A percentile compares a stretch with the other conserved stretches of the same genome.
Conservation (phyloP, 345 rosid species). For the Geranium rotundifolium region DNA sequence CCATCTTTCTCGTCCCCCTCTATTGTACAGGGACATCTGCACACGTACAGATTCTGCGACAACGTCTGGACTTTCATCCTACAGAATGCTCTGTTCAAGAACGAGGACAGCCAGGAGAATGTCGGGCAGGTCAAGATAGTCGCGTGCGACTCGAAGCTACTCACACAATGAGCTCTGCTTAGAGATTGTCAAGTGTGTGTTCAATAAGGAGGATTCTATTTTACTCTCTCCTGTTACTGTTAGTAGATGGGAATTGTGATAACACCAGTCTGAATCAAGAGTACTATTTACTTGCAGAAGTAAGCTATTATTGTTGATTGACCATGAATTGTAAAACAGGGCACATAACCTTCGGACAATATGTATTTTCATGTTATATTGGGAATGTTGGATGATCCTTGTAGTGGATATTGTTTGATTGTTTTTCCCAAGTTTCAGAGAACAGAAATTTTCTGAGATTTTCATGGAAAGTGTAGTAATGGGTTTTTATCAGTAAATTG, state of each 20-base stretch:
- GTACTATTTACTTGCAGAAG: neutral
- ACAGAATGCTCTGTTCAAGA: conserved; percentile 59
- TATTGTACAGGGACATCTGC: conserved; percentile 77
- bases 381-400: neutral
- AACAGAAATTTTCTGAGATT: neutral
- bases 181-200: neutral
- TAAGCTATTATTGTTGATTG: neutral
- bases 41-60: conserved; percentile 98
- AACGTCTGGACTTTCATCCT: conserved; percentile 98
- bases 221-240: neutral
- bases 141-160: conserved; percentile 91
- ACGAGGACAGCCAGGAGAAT: conserved; percentile 48
- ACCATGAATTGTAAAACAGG: neutral
- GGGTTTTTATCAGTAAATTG: too few relatives aligned
- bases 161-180: neutral
- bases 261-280: neutral
- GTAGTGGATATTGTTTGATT: neutral
- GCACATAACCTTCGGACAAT: neutral
- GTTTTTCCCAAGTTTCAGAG: neutral
- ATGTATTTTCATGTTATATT: neutral
- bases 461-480: neutral
- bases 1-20: neutral
- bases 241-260: neutral
- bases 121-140: conserved; percentile 86
- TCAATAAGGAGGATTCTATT: neutral